Evolutionary conservation across 179 eudicot species (phyloP), one percentile per base, ranked within the genome.

Genomic region (Pouteria campechiana): DNA sequence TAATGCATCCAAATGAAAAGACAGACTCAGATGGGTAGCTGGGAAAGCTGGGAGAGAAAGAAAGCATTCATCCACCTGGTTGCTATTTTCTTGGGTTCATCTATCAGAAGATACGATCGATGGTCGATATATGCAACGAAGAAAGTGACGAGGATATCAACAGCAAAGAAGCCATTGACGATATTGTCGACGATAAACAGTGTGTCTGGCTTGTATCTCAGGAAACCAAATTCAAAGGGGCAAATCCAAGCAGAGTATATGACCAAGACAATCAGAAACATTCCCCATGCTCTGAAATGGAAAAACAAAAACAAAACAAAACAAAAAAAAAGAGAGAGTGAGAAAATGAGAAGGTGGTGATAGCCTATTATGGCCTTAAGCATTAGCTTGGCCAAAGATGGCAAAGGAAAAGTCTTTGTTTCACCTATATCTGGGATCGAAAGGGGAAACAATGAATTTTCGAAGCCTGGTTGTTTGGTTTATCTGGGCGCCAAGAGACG

Each of bases 181-280:
- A 79, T 57, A 66, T 79, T 72, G 64, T 90, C 90, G 5, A 73
- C 10, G 11, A 76, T 33, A 60, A 67, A 79, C 44, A 74, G 55
- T 1, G 73, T 67, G 20, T 79, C 72, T 37, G 61, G 64, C 57
- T 72, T 63, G 51, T 68, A 65, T 4, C 60, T 9, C 14, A 82
- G 60, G 45, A 90, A 90, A 12, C 87, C 98, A 52, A 90, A 79
- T 59, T 86, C 82, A 32, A 90, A 90, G 0, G 96, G 94, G 28
- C 76, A 76, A 17, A 82, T 59, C 98, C 96, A 86, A 28, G 98
- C 96, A 0, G 89, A 74, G 69, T 86, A 90, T n/a, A 90, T 52
- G 13, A 90, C 98, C 23, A 90, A 55, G 17, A 90, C 32, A 6
- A 90, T 60, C 16, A 90, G 65, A 37, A 76, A 60, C 72, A 69